These are phyloP conservation scores for Yamadazyma paraphyllophila DNA, from an alignment of 805 yeast species.

Conservation along the genomic window DNA sequence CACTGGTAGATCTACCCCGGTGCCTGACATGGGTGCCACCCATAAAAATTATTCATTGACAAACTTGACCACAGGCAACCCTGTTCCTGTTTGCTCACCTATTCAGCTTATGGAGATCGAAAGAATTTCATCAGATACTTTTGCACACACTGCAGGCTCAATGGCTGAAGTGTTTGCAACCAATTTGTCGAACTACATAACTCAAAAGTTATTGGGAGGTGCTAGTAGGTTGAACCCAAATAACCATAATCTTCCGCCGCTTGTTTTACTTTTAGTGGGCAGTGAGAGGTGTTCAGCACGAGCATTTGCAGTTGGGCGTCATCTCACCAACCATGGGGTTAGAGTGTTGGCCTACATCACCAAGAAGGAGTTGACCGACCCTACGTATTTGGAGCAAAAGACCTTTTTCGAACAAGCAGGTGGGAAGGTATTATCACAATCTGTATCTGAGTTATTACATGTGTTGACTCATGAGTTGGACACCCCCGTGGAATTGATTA, in stretches of 20 bases:
- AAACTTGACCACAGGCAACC: conserved; percentile 20
- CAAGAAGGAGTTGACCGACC: conserved; percentile 37
- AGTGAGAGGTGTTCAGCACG: conserved; percentile 71
- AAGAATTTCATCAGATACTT: conserved; percentile 48
- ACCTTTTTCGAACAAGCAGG: conserved; percentile 59
- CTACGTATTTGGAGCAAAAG: conserved; percentile 49
- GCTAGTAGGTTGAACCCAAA: conserved; percentile 54
- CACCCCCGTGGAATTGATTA: conserved; percentile 72
- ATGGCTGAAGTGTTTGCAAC: conserved; percentile 68
- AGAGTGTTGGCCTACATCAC: conserved; percentile 56
- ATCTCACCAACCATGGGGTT: conserved; percentile 69
- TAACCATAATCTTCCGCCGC: conserved; percentile 78
- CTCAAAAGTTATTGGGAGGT: conserved; percentile 65
- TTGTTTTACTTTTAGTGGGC: conserved; percentile 70
- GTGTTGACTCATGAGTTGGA: conserved; percentile 47
- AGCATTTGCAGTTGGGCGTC: conserved; percentile 77
- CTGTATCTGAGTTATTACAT: conserved; percentile 34
- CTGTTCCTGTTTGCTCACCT: conserved; percentile 66
- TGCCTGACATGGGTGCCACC: conserved; percentile 9
- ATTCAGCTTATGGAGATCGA: conserved; percentile 78
- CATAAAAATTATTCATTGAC: conserved; percentile 19
- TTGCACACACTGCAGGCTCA: conserved; percentile 47
- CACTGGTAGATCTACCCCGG: conserved; percentile 18
- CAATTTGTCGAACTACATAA: conserved; percentile 58
- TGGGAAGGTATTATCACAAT: conserved; percentile 54